A percentile compares a stretch with the other conserved stretches of the same genome.
Evolutionary conservation across 2,329 filamentous ascomycete species (phyloP).

Genomic region (Alternaria infectoria): DNA sequence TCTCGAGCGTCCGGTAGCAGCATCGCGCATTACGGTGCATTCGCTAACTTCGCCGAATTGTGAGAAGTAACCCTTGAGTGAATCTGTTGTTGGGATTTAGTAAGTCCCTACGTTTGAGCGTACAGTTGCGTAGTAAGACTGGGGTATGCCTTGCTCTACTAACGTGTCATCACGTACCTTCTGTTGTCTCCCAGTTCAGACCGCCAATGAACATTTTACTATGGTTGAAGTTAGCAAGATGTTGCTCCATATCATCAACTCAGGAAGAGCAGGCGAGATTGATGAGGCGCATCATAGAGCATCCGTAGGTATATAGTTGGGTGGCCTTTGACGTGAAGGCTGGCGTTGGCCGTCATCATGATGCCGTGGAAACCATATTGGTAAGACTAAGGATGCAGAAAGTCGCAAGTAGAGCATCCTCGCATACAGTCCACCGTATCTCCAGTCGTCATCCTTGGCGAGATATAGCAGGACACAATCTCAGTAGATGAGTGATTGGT

Average conservation of each 20-base stretch:
- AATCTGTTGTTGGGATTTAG: conserved; percentile 66
- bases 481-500: background rate
- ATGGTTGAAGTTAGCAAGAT: conserved; percentile 23
- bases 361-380: background rate
- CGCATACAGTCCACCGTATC: background rate
- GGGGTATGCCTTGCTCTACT: background rate
- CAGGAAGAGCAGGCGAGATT: background rate
- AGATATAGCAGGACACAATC: background rate
- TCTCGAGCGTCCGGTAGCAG: conserved; percentile 87
- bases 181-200: conserved; percentile 98
- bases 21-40: conserved; percentile 99
- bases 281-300: conserved; percentile 19
- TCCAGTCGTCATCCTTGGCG: background rate
- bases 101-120: background rate
- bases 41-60: conserved; percentile 97
- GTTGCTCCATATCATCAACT: background rate
- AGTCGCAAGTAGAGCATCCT: background rate
- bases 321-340: background rate
- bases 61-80: conserved; percentile 93
- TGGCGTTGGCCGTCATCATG: background rate
- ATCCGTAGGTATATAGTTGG: background rate
- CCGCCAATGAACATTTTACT: conserved; percentile 99
- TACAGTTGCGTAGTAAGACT: background rate
- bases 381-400: background rate
- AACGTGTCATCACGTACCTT: conserved; percentile 69